Conservation (phyloP, 2,329 filamentous ascomycete genomes). For the Chaetomiaceae sp. region DNA sequence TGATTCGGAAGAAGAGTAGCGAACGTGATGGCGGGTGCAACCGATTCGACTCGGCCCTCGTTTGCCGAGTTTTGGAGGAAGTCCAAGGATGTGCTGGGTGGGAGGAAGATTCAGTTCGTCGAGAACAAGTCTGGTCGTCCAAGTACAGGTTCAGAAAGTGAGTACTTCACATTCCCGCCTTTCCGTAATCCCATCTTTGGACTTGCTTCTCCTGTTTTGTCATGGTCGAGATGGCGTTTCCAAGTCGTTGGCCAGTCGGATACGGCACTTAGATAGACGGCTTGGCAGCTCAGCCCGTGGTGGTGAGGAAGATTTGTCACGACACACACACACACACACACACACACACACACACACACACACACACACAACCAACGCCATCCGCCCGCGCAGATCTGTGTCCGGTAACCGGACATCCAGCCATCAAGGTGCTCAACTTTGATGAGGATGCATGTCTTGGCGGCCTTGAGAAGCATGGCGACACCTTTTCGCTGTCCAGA, state of each 20-base stretch:
- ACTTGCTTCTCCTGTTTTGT: not conserved
- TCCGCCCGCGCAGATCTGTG: too few species aligned
- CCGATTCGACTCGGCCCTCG: constrained; percentile 36
- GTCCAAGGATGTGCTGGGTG: constrained; percentile 36
- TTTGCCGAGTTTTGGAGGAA: constrained; percentile 47
- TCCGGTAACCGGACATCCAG: not conserved
- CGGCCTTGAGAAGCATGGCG: not conserved
- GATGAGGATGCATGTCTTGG: not conserved
- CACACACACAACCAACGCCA: too few species aligned
- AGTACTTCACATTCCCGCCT: not conserved
- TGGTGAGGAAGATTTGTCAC: constrained; percentile 11
- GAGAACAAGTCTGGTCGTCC: constrained; percentile 16
- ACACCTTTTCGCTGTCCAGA: not conserved
- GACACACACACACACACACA: too few species aligned
- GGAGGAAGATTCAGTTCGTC: constrained; percentile 36
- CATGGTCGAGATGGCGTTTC: too few species aligned
- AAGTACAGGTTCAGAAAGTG: not conserved
- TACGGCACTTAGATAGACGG: not conserved
- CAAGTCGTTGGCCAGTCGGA: too few species aligned
- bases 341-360: too few species aligned
- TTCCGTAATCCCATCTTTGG: too few species aligned
- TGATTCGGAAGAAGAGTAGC: too few species aligned
- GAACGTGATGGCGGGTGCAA: constrained; percentile 1
- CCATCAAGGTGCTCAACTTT: not conserved
- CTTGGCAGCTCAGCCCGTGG: not conserved